Percentiles rank a stretch among this genome's conserved stretches.
Conservation (phyloP, 805 yeast species). For the Spathaspora hagerdaliae region DNA sequence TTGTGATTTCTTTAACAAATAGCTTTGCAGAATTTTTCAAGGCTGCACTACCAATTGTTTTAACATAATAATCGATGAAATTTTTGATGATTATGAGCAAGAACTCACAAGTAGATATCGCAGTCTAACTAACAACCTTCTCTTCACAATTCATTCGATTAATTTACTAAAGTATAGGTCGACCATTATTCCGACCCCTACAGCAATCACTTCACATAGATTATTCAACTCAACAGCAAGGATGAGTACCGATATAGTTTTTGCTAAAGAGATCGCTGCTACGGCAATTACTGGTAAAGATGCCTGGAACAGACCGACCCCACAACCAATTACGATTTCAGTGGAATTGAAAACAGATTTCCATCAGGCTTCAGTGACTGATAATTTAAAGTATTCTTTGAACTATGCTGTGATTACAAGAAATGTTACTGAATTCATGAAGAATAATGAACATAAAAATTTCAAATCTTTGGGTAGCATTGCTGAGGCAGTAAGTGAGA, state of each 20-base stretch:
- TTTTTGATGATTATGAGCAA: no score
- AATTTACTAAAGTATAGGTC: neutral
- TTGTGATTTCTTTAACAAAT: no score
- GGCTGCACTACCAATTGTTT: no score
- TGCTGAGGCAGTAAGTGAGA: constrained; percentile 46
- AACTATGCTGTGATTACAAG: constrained; percentile 85
- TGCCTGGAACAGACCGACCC: constrained; percentile 64
- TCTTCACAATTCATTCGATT: neutral
- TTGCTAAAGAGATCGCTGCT: constrained; percentile 55
- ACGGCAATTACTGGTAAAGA: constrained; percentile 68
- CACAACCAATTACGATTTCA: constrained; percentile 64
- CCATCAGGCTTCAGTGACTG: constrained; percentile 68
- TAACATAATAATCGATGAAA: no score
- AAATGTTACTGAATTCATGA: constrained; percentile 53
- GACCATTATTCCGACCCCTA: neutral
- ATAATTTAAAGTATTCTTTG: constrained; percentile 76
- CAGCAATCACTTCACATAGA: constrained; percentile 1
- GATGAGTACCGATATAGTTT: constrained; percentile 33
- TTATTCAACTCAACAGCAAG: constrained; percentile 9
- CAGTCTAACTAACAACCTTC: no score
- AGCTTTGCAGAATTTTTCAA: no score
- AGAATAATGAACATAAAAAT: constrained; percentile 32
- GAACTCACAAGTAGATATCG: no score
- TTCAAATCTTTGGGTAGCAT: constrained; percentile 41
- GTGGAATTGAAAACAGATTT: constrained; percentile 64